Conservation (phyloP, 2,329 filamentous ascomycete genomes). For the Trichoderma pleuroti region DNA sequence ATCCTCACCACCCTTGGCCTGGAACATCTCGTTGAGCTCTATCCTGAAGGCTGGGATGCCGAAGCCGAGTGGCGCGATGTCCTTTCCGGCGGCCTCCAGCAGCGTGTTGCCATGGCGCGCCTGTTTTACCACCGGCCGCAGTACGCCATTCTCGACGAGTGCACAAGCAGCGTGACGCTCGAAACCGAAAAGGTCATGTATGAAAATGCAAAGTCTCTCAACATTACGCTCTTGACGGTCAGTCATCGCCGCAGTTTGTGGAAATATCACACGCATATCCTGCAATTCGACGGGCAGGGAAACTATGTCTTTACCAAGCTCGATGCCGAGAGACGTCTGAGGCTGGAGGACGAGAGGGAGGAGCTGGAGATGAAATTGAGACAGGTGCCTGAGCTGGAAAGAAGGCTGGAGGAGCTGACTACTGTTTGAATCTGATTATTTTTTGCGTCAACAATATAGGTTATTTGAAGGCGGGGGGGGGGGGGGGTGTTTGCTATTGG, state of each 20-base stretch:
- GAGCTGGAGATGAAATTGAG: conserved; percentile 83
- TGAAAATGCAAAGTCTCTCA: conserved; percentile 85
- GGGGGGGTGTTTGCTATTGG: not conserved
- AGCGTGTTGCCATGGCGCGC: conserved; percentile 93
- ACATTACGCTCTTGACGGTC: conserved; percentile 96
- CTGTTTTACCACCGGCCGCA: conserved; percentile 90
- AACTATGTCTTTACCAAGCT: conserved; percentile 84
- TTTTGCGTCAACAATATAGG: not conserved
- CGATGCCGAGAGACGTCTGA: conserved; percentile 80
- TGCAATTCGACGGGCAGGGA: conserved; percentile 96
- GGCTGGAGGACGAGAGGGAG: conserved; percentile 93
- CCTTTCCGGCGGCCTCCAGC: conserved; percentile 86
- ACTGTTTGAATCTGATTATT: conserved; percentile 22
- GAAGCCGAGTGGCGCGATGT: conserved; percentile 97
- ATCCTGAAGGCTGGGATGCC: conserved; percentile 78
- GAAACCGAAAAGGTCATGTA: conserved; percentile 97
- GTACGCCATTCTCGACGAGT: conserved; percentile 96
- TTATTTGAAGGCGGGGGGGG: not conserved
- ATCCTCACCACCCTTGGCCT: conserved; percentile 80
- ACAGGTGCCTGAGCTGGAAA: conserved; percentile 83
- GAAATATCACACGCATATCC: conserved; percentile 92
- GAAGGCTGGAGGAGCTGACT: conserved; percentile 75
- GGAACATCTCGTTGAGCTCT: conserved; percentile 74
- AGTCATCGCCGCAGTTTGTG: conserved; percentile 86
- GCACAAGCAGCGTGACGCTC: conserved; percentile 89